Evolutionary conservation across 176 grass and related monocot genomes (phyloP).

Genomic region (Rhynchospora breviuscula): DNA sequence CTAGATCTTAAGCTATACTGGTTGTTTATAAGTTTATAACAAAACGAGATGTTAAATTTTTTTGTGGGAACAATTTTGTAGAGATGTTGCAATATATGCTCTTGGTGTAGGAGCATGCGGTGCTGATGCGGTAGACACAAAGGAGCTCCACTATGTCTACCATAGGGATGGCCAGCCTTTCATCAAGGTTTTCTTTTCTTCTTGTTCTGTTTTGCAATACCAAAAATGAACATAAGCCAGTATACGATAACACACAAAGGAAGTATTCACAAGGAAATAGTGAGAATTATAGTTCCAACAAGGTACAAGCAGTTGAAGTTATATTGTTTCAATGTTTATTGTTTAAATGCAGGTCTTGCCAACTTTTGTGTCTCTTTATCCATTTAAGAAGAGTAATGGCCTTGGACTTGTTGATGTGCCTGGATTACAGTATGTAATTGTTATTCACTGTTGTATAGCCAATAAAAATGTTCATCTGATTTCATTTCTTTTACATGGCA

Average conservation of each 20-base stretch:
- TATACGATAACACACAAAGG: neutral
- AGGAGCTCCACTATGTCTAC: slow-evolving; percentile 81
- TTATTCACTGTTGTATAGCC: neutral
- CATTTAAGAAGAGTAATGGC: slow-evolving; percentile 45
- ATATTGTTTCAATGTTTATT: slow-evolving; percentile 2
- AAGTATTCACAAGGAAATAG: neutral
- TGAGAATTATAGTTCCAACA: neutral
- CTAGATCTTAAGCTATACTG: neutral
- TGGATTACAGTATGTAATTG: slow-evolving; percentile 72
- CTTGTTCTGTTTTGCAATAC: slow-evolving; percentile 9
- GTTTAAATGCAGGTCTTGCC: slow-evolving; percentile 62
- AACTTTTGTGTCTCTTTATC: slow-evolving; percentile 81
- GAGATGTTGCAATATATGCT: slow-evolving; percentile 78
- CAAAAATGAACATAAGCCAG: neutral
- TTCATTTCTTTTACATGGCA: neutral
- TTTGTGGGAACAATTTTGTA: slow-evolving; percentile 32
- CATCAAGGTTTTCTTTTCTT: slow-evolving; percentile 50
- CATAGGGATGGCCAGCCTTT: slow-evolving; percentile 60
- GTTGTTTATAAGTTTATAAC: neutral
- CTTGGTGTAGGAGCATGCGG: slow-evolving; percentile 74
- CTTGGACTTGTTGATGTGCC: slow-evolving; percentile 53
- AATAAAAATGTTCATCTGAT: neutral
- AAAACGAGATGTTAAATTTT: neutral
- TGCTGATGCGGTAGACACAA: slow-evolving; percentile 71
- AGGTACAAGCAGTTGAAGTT: neutral